Conservation (phyloP, 805 yeast genomes). For the Kregervanrija delftensis region DNA sequence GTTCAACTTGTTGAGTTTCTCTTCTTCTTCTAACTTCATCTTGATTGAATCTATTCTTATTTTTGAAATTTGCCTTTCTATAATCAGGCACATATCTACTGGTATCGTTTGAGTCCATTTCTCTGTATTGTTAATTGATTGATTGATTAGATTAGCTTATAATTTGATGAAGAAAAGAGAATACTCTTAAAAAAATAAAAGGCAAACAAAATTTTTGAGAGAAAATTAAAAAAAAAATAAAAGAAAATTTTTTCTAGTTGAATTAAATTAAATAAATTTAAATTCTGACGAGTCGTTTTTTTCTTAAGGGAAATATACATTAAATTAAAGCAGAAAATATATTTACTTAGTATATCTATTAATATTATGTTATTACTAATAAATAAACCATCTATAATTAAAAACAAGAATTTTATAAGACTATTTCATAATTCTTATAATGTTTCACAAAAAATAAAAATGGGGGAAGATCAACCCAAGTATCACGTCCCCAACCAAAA, state of each 20-base stretch:
- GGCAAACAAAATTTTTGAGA: neutral
- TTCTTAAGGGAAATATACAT: too few species aligned
- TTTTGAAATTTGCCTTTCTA: conserved; percentile 93
- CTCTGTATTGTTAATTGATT: too few species aligned
- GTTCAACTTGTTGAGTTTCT: conserved; percentile 93
- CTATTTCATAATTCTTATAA: neutral
- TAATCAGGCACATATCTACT: conserved; percentile 94
- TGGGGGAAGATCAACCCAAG: conserved; percentile 26
- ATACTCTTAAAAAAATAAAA: neutral
- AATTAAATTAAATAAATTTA: neutral
- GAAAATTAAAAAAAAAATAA: neutral
- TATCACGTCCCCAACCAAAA: conserved; percentile 20
- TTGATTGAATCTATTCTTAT: conserved; percentile 86
- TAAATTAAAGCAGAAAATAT: too few species aligned
- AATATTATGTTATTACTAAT: too few species aligned
- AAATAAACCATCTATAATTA: too few species aligned
- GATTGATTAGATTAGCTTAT: neutral
- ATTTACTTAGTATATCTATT: too few species aligned
- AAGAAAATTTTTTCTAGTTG: conserved; percentile 1
- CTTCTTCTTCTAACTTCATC: conserved; percentile 98
- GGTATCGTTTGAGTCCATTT: conserved; percentile 64
- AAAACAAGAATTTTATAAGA: neutral
- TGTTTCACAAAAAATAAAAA: conserved; percentile 11
- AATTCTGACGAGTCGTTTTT: neutral
- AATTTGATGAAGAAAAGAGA: neutral